Conservation (phyloP, 768 basidiomycete species). For the Tricholoma sp. region DNA sequence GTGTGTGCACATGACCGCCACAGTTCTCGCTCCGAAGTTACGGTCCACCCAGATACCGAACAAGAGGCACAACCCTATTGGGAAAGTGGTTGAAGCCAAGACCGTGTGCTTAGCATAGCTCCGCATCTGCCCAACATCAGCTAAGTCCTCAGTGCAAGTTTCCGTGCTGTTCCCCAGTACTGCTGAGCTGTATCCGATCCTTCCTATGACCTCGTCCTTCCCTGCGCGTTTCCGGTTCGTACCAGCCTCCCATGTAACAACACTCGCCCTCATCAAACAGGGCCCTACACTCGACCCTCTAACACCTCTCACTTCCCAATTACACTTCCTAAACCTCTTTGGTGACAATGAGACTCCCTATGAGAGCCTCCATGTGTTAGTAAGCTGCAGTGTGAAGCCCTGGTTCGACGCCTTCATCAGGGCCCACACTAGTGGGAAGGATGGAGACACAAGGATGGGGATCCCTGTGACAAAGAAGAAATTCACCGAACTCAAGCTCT, state of each 20-base stretch:
- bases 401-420: conserved; percentile 99
- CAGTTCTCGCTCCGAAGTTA: too few relatives aligned
- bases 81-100: too few relatives aligned
- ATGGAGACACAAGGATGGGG: conserved; percentile 81
- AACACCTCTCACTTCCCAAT: conserved; percentile 75
- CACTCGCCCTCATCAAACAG: conserved; percentile 94
- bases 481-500: conserved; percentile 95
- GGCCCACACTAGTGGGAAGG: conserved; percentile 69
- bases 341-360: conserved; percentile 88
- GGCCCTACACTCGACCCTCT: conserved; percentile 74
- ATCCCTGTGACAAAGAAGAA: conserved; percentile 99
- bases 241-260: conserved; percentile 76
- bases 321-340: conserved; percentile 91
- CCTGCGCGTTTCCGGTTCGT: too few relatives aligned
- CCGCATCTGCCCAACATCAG: too few relatives aligned
- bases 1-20: too few relatives aligned
- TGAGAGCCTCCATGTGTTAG: conserved; percentile 91
- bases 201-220: too few relatives aligned
- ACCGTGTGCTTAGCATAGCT: too few relatives aligned
- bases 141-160: too few relatives aligned
- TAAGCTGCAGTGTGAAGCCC: conserved; percentile 93
- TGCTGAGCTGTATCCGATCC: too few relatives aligned
- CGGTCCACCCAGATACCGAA: too few relatives aligned
- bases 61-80: too few relatives aligned
- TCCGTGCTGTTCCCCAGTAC: too few relatives aligned